Base-by-base conservation (phyloP, 352 stramenopile genomes). In the Globisporangium nodosum region DNA sequence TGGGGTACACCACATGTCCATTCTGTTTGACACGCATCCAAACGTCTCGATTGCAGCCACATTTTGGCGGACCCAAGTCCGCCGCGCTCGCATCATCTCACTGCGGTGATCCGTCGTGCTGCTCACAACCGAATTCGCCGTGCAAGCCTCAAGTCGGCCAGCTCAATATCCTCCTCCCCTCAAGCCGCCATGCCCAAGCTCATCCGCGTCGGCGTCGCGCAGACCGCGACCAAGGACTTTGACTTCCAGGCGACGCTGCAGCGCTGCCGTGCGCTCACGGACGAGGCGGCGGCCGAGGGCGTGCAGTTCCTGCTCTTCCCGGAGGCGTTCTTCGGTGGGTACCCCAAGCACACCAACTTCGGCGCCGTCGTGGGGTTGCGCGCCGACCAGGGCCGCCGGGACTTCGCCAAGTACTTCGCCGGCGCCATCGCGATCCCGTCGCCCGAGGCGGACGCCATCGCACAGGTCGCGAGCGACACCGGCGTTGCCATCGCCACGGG, bases 321-420 rank as follows among this genome's bases (percentile, higher is more conserved):
- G 0, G 63, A 69, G 49, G 63, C 63, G 39, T 69, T 69, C 58
- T 69, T 69, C 21, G 63, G 63, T 31, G 63, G 63, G 3, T 69
- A 69, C 52, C 63, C 63, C 31, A 69, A 69, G 58, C 56, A 63
- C 53, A 64, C 54, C 16, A 63, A 53, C 63, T 69, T 69, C 45
- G 63, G 63, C 21, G 63, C 63, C 1, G 43, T 65, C 33, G 31
- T 69, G 0, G 63, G 63, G 16, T 43, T 53, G 5, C 63, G 63
- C 9, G 45, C 40, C 42, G 58, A 65, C 58, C 48, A 61, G 21
- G 63, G 63, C 6, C 63, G 63, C 43, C 47, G 47, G 18, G 53
- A 69, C 40, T 69, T 69, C 52, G 49, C 58, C 31, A 61, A 59
- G 31, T 69, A 69, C 37, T 52, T 63, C 40, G 12, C 5, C 9